phyloP scores from a whole-genome alignment of 2,329 filamentous ascomycete genomes.

The Verticillium nonalfalfae region DNA sequence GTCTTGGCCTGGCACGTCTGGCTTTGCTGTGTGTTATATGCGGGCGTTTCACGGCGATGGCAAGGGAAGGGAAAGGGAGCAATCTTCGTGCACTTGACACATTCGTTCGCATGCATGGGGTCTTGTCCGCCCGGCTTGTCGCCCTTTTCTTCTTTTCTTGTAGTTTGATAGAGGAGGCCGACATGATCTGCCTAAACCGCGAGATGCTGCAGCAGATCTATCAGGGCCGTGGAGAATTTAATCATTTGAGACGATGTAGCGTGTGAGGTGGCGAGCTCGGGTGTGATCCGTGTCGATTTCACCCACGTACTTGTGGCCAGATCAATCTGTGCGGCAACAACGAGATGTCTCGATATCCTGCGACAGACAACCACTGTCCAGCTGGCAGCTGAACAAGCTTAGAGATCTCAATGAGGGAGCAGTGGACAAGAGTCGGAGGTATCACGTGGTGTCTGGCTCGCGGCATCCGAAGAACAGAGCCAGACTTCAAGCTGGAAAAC shows the following conservation, averaged over 20 bases:
- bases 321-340: too few relatives aligned
- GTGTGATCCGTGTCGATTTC: too few relatives aligned
- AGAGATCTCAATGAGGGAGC: too few relatives aligned
- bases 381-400: too few relatives aligned
- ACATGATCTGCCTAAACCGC: background rate
- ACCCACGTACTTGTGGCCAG: background rate
- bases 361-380: too few relatives aligned
- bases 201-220: background rate
- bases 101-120: background rate
- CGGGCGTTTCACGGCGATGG: background rate
- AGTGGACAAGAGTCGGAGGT: too few relatives aligned
- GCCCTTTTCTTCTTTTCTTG: background rate
- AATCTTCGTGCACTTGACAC: background rate
- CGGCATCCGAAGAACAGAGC: too few relatives aligned
- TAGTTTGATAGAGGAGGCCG: background rate
- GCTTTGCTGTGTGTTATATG: background rate
- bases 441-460: too few relatives aligned
- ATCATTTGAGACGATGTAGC: background rate
- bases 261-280: too few relatives aligned
- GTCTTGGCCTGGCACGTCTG: background rate
- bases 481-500: too few relatives aligned
- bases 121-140: background rate
- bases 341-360: too few relatives aligned
- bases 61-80: background rate
- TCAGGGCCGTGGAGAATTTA: background rate